Evolutionary conservation across 164 flowering plant genomes (phyloP).

Genomic region (Annona squamosa): DNA sequence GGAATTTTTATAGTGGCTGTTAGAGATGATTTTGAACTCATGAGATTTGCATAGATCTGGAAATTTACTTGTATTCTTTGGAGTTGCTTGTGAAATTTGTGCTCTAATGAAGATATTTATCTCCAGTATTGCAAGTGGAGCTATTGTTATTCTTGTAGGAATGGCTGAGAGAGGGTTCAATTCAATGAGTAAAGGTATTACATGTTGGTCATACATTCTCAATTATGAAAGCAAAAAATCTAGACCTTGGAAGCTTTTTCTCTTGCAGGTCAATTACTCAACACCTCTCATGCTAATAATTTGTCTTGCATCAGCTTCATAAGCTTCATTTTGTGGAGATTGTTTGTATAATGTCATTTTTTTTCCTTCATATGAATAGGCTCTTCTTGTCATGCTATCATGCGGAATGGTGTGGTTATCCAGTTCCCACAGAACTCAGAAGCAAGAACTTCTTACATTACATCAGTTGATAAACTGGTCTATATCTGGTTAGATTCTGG

Average conservation of each 20-base stretch:
- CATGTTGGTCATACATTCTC: constrained; percentile 46
- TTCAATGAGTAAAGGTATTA: constrained; percentile 31
- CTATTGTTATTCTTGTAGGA: constrained; percentile 51
- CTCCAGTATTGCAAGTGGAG: constrained; percentile 67
- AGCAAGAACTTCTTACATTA: constrained; percentile 59
- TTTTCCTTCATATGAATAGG: constrained; percentile 29
- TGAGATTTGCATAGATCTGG: too few relatives aligned
- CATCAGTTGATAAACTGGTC: constrained; percentile 88
- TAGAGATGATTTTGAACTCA: too few relatives aligned
- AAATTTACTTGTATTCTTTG: too few relatives aligned
- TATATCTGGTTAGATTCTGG: constrained; percentile 50
- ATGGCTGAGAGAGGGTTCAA: constrained; percentile 56
- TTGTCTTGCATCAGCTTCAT: constrained; percentile 4
- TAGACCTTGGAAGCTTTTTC: constrained; percentile 50
- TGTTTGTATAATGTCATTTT: constrained; percentile 4
- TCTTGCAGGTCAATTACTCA: constrained; percentile 51
- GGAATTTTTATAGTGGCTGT: too few relatives aligned
- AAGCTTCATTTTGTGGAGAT: constrained; percentile 2
- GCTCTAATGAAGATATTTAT: not conserved
- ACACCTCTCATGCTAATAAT: not conserved
- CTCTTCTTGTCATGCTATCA: constrained; percentile 62
- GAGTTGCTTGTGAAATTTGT: not conserved
- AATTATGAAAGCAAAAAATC: constrained; percentile 31
- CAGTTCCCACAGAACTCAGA: constrained; percentile 74
- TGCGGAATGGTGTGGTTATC: constrained; percentile 73